These are phyloP conservation scores for Russula sp. DNA, from an alignment of 768 basidiomycete genomes.

Conservation along the genomic window DNA sequence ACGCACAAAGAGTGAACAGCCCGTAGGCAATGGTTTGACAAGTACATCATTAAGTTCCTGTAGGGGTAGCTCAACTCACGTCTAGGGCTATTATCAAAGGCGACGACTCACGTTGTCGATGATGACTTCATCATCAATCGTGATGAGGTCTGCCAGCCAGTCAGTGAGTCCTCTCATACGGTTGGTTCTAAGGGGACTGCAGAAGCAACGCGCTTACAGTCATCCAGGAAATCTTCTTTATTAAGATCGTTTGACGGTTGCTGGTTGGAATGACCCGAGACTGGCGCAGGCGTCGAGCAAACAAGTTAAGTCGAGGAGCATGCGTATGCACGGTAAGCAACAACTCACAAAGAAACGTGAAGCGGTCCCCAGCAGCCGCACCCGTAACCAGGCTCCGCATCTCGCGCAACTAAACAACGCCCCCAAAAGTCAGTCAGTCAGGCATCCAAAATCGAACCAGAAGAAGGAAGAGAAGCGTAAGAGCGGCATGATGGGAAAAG, in stretches of 20 bases:
- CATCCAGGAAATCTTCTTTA: conserved; percentile 15
- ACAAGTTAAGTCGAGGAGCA: no score
- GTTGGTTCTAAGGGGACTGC: neutral
- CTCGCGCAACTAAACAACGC: conserved; percentile 9
- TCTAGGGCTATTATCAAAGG: neutral
- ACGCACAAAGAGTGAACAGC: conserved; percentile 19
- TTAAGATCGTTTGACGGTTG: conserved; percentile 12
- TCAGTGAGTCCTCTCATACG: neutral
- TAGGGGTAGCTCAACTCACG: neutral
- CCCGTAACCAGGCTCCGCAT: conserved; percentile 19
- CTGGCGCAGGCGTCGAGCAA: neutral
- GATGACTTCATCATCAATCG: conserved; percentile 19
- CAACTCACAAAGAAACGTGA: conserved; percentile 26
- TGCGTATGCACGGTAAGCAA: no score
- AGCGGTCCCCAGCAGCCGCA: conserved; percentile 23
- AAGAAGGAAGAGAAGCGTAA: no score
- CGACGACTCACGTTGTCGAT: conserved; percentile 21
- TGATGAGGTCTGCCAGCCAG: conserved; percentile 11
- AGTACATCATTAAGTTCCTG: conserved; percentile 23
- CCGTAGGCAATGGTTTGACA: conserved; percentile 21
- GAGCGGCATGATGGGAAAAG: no score
- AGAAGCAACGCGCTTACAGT: neutral
- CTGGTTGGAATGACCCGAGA: conserved; percentile 14
- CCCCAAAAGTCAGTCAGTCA: neutral
- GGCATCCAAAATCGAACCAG: neutral